Conservation (phyloP, 768 basidiomycete species). For the Pisolithus orientalis region DNA sequence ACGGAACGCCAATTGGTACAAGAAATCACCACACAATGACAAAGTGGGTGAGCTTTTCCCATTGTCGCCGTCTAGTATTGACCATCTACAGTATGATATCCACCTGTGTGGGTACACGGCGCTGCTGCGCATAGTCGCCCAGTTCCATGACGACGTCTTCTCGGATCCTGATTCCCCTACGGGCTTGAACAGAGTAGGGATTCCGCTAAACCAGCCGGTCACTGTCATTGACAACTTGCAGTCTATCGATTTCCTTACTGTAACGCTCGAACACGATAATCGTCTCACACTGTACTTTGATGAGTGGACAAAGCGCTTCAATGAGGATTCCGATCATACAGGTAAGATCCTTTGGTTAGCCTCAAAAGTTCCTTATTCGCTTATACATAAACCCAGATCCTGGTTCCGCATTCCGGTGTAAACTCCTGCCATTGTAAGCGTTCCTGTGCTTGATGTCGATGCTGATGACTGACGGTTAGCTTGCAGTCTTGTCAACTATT, state of each 20-base stretch:
- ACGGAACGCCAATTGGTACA: slow-evolving; percentile 75
- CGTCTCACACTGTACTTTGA: slow-evolving; percentile 52
- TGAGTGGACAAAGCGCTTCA: slow-evolving; percentile 61
- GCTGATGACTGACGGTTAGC: slow-evolving; percentile 5
- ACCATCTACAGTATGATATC: slow-evolving; percentile 52
- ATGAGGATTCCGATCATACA: slow-evolving; percentile 50
- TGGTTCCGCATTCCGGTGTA: slow-evolving; percentile 54
- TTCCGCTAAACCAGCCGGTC: background rate
- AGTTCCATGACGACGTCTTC: slow-evolving; percentile 74
- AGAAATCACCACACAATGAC: slow-evolving; percentile 55
- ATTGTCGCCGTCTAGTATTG: background rate
- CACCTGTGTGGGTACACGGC: slow-evolving; percentile 71
- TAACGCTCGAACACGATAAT: slow-evolving; percentile 56
- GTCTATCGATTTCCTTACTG: slow-evolving; percentile 61
- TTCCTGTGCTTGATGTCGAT: background rate
- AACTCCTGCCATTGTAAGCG: slow-evolving; percentile 67
- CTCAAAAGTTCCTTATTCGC: background rate
- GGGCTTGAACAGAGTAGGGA: slow-evolving; percentile 61
- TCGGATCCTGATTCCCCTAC: slow-evolving; percentile 61
- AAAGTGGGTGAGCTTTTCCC: slow-evolving; percentile 30
- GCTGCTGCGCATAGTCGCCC: slow-evolving; percentile 61
- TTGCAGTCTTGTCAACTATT: slow-evolving; percentile 64
- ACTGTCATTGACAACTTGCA: slow-evolving; percentile 18
- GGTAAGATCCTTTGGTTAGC: slow-evolving; percentile 30
- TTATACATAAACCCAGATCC: slow-evolving; percentile 36